phyloP scores from a whole-genome alignment of 768 basidiomycete genomes.

The Rubroboletus pulcherrimus region DNA sequence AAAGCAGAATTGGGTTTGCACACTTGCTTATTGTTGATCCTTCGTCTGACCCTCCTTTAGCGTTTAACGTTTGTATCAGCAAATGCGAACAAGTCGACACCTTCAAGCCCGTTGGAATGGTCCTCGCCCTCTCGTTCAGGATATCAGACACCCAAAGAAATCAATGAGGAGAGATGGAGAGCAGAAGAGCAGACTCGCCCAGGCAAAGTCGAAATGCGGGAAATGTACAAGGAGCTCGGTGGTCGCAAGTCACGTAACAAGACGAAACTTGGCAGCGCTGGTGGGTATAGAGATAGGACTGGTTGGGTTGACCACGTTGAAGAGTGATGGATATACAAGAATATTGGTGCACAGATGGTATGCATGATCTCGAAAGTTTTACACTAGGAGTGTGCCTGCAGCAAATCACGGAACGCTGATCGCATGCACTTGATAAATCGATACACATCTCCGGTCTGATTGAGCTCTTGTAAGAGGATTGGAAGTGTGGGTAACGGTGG shows the following conservation, averaged over 20 bases:
- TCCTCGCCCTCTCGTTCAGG: slow-evolving; percentile 53
- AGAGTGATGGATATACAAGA: slow-evolving; percentile 12
- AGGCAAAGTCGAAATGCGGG: slow-evolving; percentile 81
- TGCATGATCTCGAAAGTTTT: background rate
- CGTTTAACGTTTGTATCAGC: slow-evolving; percentile 46
- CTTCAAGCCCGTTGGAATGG: slow-evolving; percentile 44
- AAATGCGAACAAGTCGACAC: slow-evolving; percentile 37
- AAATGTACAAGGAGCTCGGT: slow-evolving; percentile 86
- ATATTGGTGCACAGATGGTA: background rate
- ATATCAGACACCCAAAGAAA: slow-evolving; percentile 73
- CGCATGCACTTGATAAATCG: slow-evolving; percentile 67
- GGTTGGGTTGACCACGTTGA: slow-evolving; percentile 57
- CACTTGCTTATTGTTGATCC: slow-evolving; percentile 5
- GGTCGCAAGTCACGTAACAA: slow-evolving; percentile 79
- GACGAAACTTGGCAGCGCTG: slow-evolving; percentile 63
- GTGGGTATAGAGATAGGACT: slow-evolving; percentile 68
- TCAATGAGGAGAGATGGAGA: slow-evolving; percentile 71
- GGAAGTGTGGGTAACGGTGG: slow-evolving; percentile 66
- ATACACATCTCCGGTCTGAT: slow-evolving; percentile 65
- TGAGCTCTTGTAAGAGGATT: slow-evolving; percentile 66
- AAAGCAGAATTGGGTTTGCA: slow-evolving; percentile 82
- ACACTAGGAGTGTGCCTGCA: slow-evolving; percentile 6
- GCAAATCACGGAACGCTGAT: slow-evolving; percentile 42
- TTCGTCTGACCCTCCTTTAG: slow-evolving; percentile 33
- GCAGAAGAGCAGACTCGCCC: slow-evolving; percentile 55